These are phyloP conservation scores for Xylaria venustula DNA, from an alignment of 495 filamentous ascomycete species.

Conservation along the genomic window DNA sequence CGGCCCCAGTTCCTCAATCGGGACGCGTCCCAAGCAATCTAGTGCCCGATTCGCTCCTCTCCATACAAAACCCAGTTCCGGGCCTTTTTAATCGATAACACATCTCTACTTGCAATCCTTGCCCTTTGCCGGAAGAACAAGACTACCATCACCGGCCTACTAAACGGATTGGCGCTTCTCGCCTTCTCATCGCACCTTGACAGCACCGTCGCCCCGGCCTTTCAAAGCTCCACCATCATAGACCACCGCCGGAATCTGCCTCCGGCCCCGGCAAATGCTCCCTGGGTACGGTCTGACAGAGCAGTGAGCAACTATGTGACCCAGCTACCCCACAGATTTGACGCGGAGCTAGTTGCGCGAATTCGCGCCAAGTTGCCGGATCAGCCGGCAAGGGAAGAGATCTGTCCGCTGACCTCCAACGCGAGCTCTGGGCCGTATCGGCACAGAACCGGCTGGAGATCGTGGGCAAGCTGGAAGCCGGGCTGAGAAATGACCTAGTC, in stretches of 20 bases:
- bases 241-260: slow-evolving; percentile 12
- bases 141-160: slow-evolving; percentile 26
- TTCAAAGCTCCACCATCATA: slow-evolving; percentile 11
- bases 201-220: slow-evolving; percentile 3
- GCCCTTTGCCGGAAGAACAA: slow-evolving; percentile 19
- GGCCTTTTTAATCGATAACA: slow-evolving; percentile 15
- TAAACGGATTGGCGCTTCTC: slow-evolving; percentile 16
- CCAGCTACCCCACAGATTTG: slow-evolving; percentile 6
- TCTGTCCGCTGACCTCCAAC: not conserved
- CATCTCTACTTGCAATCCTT: slow-evolving; percentile 12
- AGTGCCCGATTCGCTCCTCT: slow-evolving; percentile 7
- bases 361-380: slow-evolving; percentile 6
- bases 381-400: not conserved
- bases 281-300: slow-evolving; percentile 11
- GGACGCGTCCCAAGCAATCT: slow-evolving; percentile 7
- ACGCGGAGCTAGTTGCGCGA: not conserved
- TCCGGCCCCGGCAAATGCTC: slow-evolving; percentile 12
- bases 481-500: slow-evolving; percentile 18
- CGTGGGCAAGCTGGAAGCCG: slow-evolving; percentile 7
- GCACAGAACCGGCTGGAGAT: slow-evolving; percentile 10
- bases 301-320: slow-evolving; percentile 21
- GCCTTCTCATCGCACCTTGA: slow-evolving; percentile 16
- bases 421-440: slow-evolving; percentile 12
- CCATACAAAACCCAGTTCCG: slow-evolving; percentile 20
- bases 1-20: slow-evolving; percentile 5